Conservation (phyloP, 805 yeast species). For the Candida palmyrensis region DNA sequence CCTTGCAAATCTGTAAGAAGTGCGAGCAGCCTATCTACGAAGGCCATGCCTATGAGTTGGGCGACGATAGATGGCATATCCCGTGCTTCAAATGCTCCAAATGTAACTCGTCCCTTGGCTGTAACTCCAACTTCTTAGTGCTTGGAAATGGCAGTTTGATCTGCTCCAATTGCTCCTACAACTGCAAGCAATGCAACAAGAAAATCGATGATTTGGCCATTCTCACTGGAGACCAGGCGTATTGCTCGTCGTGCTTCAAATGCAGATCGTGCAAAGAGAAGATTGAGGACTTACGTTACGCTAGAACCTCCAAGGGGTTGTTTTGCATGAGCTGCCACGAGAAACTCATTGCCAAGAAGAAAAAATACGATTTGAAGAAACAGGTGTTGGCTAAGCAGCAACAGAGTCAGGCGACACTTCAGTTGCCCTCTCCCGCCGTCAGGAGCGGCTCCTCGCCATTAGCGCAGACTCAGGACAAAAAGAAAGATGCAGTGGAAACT, state of each 20-base stretch:
- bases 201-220: slow-evolving; percentile 93
- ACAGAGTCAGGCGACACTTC: slow-evolving; percentile 12
- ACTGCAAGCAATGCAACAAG: slow-evolving; percentile 77
- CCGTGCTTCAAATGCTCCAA: slow-evolving; percentile 87
- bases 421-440: slow-evolving; percentile 5
- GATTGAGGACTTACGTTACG: slow-evolving; percentile 85
- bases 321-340: slow-evolving; percentile 94
- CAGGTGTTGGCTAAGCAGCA: slow-evolving; percentile 24
- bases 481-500: neutral
- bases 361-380: slow-evolving; percentile 50
- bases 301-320: slow-evolving; percentile 86
- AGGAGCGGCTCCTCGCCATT: neutral
- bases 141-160: slow-evolving; percentile 89
- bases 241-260: slow-evolving; percentile 83
- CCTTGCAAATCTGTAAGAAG: slow-evolving; percentile 33
- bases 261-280: slow-evolving; percentile 83
- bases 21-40: slow-evolving; percentile 55
- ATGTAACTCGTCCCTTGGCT: slow-evolving; percentile 73
- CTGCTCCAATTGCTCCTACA: slow-evolving; percentile 88
- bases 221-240: slow-evolving; percentile 91
- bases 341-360: slow-evolving; percentile 69
- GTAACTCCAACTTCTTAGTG: slow-evolving; percentile 85
- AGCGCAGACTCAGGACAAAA: neutral
- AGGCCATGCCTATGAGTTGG: slow-evolving; percentile 93
- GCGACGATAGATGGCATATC: slow-evolving; percentile 94